phyloP scores from a whole-genome alignment of 2,329 filamentous ascomycete genomes.

The Gnomoniopsis smithogilvyi region DNA sequence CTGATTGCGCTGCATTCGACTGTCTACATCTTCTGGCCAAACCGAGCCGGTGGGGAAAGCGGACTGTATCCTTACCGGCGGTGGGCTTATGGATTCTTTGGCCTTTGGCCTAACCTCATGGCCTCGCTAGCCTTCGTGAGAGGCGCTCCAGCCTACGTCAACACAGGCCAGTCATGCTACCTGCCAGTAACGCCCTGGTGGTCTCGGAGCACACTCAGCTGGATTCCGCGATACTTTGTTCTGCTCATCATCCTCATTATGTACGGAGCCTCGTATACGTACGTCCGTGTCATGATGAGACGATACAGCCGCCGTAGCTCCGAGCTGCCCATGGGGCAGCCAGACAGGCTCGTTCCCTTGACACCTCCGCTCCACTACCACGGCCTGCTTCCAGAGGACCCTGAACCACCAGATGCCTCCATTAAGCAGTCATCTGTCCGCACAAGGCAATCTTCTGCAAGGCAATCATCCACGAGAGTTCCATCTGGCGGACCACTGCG shows the following conservation, averaged over 20 bases:
- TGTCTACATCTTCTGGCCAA: slow-evolving; percentile 65
- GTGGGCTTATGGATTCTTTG: slow-evolving; percentile 54
- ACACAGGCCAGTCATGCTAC: slow-evolving; percentile 67
- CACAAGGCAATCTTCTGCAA: neutral
- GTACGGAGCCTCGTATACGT: slow-evolving; percentile 68
- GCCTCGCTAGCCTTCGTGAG: slow-evolving; percentile 63
- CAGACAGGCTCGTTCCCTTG: neutral
- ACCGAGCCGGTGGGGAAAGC: slow-evolving; percentile 44
- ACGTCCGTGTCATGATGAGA: slow-evolving; percentile 50
- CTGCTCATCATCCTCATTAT: slow-evolving; percentile 61
- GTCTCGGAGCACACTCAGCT: slow-evolving; percentile 66
- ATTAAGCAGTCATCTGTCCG: neutral
- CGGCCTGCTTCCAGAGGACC: neutral
- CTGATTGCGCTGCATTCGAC: slow-evolving; percentile 72
- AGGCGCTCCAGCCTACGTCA: slow-evolving; percentile 50
- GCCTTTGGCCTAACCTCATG: slow-evolving; percentile 56
- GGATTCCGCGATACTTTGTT: slow-evolving; percentile 72
- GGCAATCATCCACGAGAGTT: neutral
- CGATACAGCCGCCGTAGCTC: slow-evolving; percentile 32
- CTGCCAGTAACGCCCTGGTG: slow-evolving; percentile 65
- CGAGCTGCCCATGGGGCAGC: neutral
- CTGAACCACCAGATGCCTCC: neutral
- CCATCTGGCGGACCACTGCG: neutral
- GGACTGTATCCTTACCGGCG: slow-evolving; percentile 68
- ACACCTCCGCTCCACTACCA: slow-evolving; percentile 7